A percentile compares a stretch with the other conserved stretches of the same genome.
Conservation (phyloP, 441 rosid species). For the Syzygium syzygioides region DNA sequence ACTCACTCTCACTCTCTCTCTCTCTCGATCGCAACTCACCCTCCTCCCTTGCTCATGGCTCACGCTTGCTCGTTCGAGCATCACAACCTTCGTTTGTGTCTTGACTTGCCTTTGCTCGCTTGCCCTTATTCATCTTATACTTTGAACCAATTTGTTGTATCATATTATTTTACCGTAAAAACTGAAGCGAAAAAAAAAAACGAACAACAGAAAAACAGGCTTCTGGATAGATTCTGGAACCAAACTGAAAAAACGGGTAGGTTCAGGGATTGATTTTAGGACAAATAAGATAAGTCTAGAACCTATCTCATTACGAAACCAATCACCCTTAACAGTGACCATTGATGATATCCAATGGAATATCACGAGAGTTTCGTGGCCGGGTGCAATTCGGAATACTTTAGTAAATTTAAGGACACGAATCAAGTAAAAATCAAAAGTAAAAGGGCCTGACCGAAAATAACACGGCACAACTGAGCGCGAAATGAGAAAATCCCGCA, state of each 20-base stretch:
- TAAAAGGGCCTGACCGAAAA: not conserved
- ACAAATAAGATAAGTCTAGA: not conserved
- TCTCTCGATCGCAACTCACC: not conserved
- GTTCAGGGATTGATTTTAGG: not conserved
- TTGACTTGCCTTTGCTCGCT: not conserved
- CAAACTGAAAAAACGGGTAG: not conserved
- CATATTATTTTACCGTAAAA: too few relatives aligned
- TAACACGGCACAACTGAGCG: not conserved
- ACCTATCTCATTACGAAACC: not conserved
- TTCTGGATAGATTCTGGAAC: accelerated
- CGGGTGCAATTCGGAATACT: not conserved
- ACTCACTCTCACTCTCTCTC: not conserved
- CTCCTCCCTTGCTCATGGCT: not conserved
- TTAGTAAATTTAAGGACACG: not conserved
- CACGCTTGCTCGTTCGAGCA: not conserved
- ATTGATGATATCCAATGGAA: accelerated
- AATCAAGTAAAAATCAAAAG: not conserved
- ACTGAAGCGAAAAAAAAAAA: not conserved
- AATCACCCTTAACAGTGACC: accelerated
- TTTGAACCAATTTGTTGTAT: not conserved
- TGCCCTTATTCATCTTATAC: not conserved
- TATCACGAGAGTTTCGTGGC: not conserved
- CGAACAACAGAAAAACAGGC: too few relatives aligned
- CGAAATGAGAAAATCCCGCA: not conserved
- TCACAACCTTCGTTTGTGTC: not conserved